These are phyloP conservation scores for Fusarium praegraminearum DNA, from an alignment of 2,329 filamentous ascomycete genomes.

Conservation along the genomic window DNA sequence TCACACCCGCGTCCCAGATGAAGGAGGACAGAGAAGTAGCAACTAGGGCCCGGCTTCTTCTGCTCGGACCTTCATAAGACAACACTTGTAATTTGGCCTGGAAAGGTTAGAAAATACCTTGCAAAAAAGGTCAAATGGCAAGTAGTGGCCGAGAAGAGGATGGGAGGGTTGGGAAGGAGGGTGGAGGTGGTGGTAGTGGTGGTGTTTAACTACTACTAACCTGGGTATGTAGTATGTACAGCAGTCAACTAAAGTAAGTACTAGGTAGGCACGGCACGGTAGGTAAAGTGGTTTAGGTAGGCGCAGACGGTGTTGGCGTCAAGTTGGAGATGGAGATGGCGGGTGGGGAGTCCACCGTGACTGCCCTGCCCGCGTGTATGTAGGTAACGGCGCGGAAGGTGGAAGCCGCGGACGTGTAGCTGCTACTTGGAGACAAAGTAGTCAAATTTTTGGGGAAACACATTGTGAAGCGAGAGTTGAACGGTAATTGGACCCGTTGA, in stretches of 20 bases:
- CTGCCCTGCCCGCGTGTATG: conserved; percentile 22
- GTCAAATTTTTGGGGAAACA: conserved; percentile 30
- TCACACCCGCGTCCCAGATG: conserved; percentile 33
- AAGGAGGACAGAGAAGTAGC: conserved; percentile 33
- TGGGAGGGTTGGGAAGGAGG: conserved; percentile 30
- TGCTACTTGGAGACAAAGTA: conserved; percentile 22
- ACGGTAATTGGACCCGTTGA: conserved; percentile 15
- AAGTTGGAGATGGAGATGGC: conserved; percentile 22
- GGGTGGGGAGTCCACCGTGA: conserved; percentile 31
- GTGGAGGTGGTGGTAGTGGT: conserved; percentile 25
- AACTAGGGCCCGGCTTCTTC: conserved; percentile 16
- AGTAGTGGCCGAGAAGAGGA: conserved; percentile 33
- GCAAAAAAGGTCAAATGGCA: conserved; percentile 26
- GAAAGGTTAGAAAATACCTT: conserved; percentile 34
- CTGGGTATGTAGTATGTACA: background rate
- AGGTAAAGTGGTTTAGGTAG: conserved; percentile 29
- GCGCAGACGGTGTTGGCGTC: background rate
- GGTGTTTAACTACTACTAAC: conserved; percentile 28
- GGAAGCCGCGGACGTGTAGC: conserved; percentile 13
- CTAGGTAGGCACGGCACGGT: conserved; percentile 8
- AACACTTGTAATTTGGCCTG: conserved; percentile 22
- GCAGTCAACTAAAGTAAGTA: background rate
- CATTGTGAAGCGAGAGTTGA: background rate
- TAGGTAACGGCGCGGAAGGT: conserved; percentile 29
- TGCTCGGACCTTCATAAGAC: conserved; percentile 30